Conservation (phyloP, 2,329 filamentous ascomycete genomes). For the Aspergillus sp. region DNA sequence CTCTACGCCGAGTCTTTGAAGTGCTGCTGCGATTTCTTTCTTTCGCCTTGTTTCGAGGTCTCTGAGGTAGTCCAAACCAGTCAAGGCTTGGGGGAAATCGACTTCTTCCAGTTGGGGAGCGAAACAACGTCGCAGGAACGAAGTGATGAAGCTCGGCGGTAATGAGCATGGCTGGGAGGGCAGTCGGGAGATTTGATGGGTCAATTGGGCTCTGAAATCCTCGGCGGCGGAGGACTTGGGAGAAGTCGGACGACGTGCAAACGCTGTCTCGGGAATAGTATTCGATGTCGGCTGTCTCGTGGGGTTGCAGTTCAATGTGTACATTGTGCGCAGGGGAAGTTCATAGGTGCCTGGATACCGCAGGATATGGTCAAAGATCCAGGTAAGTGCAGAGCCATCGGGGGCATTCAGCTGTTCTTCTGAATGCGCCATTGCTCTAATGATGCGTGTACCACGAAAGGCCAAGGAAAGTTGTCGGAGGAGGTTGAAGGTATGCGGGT, state of each 20-base stretch:
- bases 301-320: slow-evolving; percentile 66
- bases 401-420: slow-evolving; percentile 30
- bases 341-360: slow-evolving; percentile 67
- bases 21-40: slow-evolving; percentile 60
- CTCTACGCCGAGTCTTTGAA: slow-evolving; percentile 58
- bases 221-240: slow-evolving; percentile 43
- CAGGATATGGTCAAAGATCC: slow-evolving; percentile 64
- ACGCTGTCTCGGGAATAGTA: slow-evolving; percentile 38
- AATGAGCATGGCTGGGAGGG: slow-evolving; percentile 65
- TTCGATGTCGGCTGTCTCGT: slow-evolving; percentile 41
- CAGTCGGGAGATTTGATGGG: slow-evolving; percentile 60
- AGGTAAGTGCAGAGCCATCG: slow-evolving; percentile 50
- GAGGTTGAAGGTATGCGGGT: neutral
- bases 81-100: slow-evolving; percentile 69
- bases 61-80: slow-evolving; percentile 68
- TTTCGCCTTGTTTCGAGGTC: slow-evolving; percentile 65
- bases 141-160: slow-evolving; percentile 65
- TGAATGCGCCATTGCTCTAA: slow-evolving; percentile 22
- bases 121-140: slow-evolving; percentile 65
- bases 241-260: slow-evolving; percentile 38
- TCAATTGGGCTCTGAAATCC: slow-evolving; percentile 48
- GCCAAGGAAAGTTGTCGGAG: neutral
- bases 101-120: slow-evolving; percentile 59
- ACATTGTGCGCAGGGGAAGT: slow-evolving; percentile 70
- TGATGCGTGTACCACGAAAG: neutral